phyloP scores from a whole-genome alignment of 1,284 basidiomycete species.

The Trichosporon sp. region DNA sequence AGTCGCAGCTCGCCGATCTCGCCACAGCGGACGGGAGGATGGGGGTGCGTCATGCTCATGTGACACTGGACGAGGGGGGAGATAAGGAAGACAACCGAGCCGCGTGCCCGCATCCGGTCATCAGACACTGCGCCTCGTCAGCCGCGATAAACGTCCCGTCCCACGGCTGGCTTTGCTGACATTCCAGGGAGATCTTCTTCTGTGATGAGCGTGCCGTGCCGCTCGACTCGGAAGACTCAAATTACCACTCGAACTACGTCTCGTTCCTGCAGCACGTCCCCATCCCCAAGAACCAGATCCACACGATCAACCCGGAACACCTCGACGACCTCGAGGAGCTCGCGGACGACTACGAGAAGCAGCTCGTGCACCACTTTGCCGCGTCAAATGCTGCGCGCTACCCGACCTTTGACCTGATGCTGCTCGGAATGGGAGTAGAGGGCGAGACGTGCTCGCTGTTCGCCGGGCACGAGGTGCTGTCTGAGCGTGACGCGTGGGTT shows the following conservation, averaged over 20 bases:
- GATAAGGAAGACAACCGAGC: neutral
- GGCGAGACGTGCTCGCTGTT: slow-evolving; percentile 97
- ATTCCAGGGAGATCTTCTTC: slow-evolving; percentile 88
- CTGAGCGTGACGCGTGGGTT: slow-evolving; percentile 87
- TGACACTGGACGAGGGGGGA: neutral
- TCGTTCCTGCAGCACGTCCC: slow-evolving; percentile 82
- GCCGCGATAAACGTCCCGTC: neutral
- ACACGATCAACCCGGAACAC: slow-evolving; percentile 72
- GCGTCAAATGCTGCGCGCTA: slow-evolving; percentile 84
- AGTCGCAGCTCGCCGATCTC: neutral
- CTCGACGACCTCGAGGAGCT: slow-evolving; percentile 74
- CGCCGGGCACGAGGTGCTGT: slow-evolving; percentile 79
- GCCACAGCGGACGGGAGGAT: neutral
- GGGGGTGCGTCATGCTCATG: neutral
- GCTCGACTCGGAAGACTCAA: slow-evolving; percentile 87
- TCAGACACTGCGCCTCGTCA: neutral
- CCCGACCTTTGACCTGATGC: slow-evolving; percentile 89
- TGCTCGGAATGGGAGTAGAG: slow-evolving; percentile 89
- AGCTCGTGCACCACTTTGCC: slow-evolving; percentile 85
- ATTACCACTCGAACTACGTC: slow-evolving; percentile 74
- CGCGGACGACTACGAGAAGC: slow-evolving; percentile 86
- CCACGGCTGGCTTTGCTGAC: neutral
- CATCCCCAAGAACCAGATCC: slow-evolving; percentile 69
- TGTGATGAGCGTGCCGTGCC: slow-evolving; percentile 95
- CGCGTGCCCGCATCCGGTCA: neutral